Percentiles rank a stretch among this genome's conserved stretches.
These are phyloP conservation scores for Mycena galopus DNA, from an alignment of 768 basidiomycete species.

Conservation along the genomic window DNA sequence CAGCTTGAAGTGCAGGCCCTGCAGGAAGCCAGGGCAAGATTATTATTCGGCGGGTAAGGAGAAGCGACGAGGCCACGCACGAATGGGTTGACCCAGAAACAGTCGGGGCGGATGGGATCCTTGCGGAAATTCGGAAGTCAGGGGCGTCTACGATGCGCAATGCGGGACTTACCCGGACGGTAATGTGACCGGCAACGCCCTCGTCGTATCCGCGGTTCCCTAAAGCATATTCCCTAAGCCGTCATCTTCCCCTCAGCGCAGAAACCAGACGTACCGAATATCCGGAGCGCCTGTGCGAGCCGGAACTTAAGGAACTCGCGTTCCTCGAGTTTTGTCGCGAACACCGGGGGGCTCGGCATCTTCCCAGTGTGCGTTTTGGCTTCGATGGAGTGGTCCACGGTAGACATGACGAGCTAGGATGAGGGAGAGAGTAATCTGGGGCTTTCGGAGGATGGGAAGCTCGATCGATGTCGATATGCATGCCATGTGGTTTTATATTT, in stretches of 20 bases:
- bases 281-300: constrained; percentile 60
- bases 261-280: constrained; percentile 51
- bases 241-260: background rate
- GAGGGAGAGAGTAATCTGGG: no score
- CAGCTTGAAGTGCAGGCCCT: constrained; percentile 61
- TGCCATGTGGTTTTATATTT: no score
- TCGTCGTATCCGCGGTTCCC: constrained; percentile 60
- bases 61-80: constrained; percentile 36
- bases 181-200: constrained; percentile 65
- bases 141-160: no score
- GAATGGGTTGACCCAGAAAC: constrained; percentile 65
- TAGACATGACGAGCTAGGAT: no score
- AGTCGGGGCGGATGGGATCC: constrained; percentile 54
- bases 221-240: background rate
- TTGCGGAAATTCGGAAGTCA: background rate
- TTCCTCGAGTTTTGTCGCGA: constrained; percentile 51
- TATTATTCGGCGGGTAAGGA: background rate
- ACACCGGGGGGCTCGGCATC: constrained; percentile 47
- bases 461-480: no score
- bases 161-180: constrained; percentile 50
- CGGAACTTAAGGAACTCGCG: constrained; percentile 59
- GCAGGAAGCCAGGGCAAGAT: background rate
- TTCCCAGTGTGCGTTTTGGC: constrained; percentile 1
- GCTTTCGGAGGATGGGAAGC: no score
- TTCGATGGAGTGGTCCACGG: background rate